phyloP scores from a whole-genome alignment of 305 asterid species.

The Fraxinus dipetala region DNA sequence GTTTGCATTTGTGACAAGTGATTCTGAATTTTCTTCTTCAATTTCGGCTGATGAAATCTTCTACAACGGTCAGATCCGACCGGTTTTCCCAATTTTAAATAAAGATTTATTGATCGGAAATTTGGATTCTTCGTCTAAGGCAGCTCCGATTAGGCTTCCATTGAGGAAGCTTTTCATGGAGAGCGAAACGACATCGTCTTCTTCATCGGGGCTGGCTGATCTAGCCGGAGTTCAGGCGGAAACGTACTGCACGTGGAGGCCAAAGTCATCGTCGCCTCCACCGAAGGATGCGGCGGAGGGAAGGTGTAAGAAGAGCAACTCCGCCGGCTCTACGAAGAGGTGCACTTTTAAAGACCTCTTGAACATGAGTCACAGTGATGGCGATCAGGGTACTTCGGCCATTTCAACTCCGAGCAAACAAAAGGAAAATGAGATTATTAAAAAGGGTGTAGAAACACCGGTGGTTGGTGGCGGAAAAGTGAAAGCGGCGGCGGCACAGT shows the following conservation, averaged over 20 bases:
- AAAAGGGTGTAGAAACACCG: conserved; percentile 19
- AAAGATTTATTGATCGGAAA: conserved; percentile 25
- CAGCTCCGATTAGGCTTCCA: conserved; percentile 36
- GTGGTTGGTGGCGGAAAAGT: conserved; percentile 12
- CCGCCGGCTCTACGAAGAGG: conserved; percentile 56
- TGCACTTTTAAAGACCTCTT: conserved; percentile 59
- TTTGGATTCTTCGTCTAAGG: neutral
- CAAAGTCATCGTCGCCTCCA: conserved; percentile 26
- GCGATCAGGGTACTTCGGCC: conserved; percentile 48
- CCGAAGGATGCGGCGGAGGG: conserved; percentile 21
- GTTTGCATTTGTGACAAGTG: conserved; percentile 40
- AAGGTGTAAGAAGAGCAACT: conserved; percentile 51
- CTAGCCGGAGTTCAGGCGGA: conserved; percentile 58
- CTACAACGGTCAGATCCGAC: conserved; percentile 65
- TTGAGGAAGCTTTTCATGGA: conserved; percentile 54
- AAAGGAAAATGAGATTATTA: conserved; percentile 22
- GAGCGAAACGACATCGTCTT: conserved; percentile 42
- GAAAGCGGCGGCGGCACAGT: conserved; percentile 19
- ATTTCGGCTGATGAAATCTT: conserved; percentile 64
- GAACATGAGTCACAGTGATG: conserved; percentile 61
- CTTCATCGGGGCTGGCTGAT: conserved; percentile 39
- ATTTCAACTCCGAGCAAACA: conserved; percentile 31
- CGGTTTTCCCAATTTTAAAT: conserved; percentile 55
- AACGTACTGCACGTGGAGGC: conserved; percentile 73
- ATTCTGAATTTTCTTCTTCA: conserved; percentile 34